These are phyloP conservation scores for Setaria viridis DNA, from an alignment of 202 grass and related monocot genomes.

Conservation along the genomic window DNA sequence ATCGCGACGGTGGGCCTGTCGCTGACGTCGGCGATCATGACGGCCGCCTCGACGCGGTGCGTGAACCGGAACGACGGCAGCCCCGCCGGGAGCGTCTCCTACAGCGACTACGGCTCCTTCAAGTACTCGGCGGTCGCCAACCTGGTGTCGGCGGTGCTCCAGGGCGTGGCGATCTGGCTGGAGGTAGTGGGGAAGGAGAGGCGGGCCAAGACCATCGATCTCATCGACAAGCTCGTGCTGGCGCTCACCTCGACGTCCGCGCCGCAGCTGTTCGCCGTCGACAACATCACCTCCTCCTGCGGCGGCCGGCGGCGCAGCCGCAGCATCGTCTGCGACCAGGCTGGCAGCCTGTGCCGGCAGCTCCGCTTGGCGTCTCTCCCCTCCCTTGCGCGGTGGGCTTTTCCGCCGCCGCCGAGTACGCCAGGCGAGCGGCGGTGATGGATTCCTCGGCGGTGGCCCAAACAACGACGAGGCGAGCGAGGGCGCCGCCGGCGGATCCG, in stretches of 20 bases:
- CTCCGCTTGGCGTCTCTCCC: too few relatives aligned
- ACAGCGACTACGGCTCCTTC: conserved; percentile 30
- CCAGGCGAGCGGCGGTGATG: too few relatives aligned
- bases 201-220: background rate
- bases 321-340: too few relatives aligned
- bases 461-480: too few relatives aligned
- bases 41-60: background rate
- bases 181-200: background rate
- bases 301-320: background rate
- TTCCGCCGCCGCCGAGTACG: too few relatives aligned
- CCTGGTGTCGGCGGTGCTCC: conserved; percentile 8
- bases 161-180: conserved; percentile 37
- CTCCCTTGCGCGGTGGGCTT: too few relatives aligned
- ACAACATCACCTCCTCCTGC: conserved; percentile 33
- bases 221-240: conserved; percentile 29
- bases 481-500: too few relatives aligned
- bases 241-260: conserved; percentile 13
- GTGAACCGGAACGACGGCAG: background rate
- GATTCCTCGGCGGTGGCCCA: too few relatives aligned
- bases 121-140: background rate
- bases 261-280: conserved; percentile 18
- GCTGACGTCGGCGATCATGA: conserved; percentile 23
- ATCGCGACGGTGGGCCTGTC: conserved; percentile 22
- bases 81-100: background rate
- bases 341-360: too few relatives aligned